These are phyloP conservation scores for Warburgia ugandensis DNA, from an alignment of 164 flowering plant genomes.

Conservation along the genomic window DNA sequence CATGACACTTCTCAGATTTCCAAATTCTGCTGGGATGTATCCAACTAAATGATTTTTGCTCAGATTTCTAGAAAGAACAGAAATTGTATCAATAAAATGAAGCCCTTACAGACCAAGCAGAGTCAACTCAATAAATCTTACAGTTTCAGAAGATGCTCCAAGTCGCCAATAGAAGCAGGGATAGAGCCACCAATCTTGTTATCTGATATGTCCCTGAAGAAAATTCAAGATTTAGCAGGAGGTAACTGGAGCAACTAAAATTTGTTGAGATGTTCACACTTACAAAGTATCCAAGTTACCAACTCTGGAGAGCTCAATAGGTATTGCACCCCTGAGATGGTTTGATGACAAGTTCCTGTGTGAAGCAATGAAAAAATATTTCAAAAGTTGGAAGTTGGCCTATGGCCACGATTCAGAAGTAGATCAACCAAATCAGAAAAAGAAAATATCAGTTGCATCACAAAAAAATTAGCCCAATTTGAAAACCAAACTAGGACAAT, in stretches of 20 bases:
- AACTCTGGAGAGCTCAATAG: conserved; percentile 81
- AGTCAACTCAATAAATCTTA: no score
- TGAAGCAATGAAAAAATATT: conserved; percentile 1
- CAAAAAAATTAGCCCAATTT: no score
- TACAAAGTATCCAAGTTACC: conserved; percentile 91
- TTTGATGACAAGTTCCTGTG: conserved; percentile 77
- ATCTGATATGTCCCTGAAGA: conserved; percentile 76
- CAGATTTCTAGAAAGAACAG: conserved; percentile 77
- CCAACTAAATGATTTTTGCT: conserved; percentile 66
- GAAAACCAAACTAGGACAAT: no score
- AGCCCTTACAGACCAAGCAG: no score
- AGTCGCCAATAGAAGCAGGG: conserved; percentile 81
- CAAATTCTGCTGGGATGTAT: conserved; percentile 74
- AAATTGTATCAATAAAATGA: no score
- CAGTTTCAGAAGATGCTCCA: conserved; percentile 94
- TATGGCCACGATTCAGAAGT: no score
- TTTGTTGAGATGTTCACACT: no score
- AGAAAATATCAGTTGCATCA: not conserved
- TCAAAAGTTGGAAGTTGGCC: not conserved
- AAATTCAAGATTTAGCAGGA: no score
- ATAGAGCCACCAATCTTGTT: conserved; percentile 69
- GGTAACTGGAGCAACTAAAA: no score
- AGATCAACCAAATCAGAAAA: not conserved
- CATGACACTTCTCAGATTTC: conserved; percentile 82
- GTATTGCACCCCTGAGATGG: conserved; percentile 60